These are phyloP conservation scores for Globisporangium iwayamae DNA, from an alignment of 352 stramenopile genomes.

Conservation along the genomic window DNA sequence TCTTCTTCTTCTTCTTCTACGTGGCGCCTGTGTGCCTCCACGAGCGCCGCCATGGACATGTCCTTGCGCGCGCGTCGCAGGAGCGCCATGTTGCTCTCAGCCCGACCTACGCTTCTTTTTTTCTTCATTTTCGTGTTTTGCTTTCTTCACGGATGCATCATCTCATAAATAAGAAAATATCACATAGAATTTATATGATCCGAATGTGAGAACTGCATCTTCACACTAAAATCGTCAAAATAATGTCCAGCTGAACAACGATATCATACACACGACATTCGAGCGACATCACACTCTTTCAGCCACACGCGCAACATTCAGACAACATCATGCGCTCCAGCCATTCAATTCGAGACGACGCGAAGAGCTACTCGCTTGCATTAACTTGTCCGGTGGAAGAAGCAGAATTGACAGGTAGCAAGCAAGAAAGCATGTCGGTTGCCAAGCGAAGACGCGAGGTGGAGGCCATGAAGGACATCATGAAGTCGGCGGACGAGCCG, in stretches of 20 bases:
- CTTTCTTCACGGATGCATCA: not conserved
- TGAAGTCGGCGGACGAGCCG: conserved; percentile 20
- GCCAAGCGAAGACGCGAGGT: conserved; percentile 23
- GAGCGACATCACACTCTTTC: not conserved
- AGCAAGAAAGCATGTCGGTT: conserved; percentile 15
- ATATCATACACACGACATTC: not conserved
- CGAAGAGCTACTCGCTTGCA: conserved; percentile 20
- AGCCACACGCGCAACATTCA: not conserved
- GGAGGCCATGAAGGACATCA: conserved; percentile 22
- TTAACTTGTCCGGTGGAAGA: conserved; percentile 25
- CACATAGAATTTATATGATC: no score
- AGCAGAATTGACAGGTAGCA: conserved; percentile 21
- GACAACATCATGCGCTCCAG: not conserved
- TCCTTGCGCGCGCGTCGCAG: conserved; percentile 22
- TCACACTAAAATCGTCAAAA: not conserved
- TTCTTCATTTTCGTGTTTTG: conserved; percentile 7
- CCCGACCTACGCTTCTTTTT: conserved; percentile 16
- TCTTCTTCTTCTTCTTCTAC: conserved; percentile 9
- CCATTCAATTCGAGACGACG: conserved; percentile 14
- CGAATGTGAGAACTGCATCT: no score
- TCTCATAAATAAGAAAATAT: not conserved
- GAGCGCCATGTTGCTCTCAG: conserved; percentile 6
- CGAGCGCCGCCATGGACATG: conserved; percentile 23
- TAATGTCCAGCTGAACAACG: no score
- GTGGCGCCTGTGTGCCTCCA: conserved; percentile 17